These are phyloP conservation scores for Globisporangium apiculatum DNA, from an alignment of 352 stramenopile species.

Conservation along the genomic window DNA sequence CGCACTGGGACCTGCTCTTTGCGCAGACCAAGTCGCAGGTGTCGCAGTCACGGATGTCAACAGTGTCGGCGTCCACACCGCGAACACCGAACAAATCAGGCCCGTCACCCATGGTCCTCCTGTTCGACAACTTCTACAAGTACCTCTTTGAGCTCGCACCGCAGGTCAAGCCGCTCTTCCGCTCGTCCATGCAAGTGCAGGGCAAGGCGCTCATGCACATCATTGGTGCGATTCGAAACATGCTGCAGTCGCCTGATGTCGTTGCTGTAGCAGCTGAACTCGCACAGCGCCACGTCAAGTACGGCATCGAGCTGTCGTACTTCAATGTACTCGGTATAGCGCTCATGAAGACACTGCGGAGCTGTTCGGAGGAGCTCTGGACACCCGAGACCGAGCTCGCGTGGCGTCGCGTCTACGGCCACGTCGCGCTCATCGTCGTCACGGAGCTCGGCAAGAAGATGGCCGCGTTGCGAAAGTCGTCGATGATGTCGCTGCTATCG, in stretches of 20 bases:
- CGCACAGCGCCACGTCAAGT: conserved; percentile 70
- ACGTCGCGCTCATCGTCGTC: conserved; percentile 1
- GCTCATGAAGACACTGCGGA: conserved; percentile 74
- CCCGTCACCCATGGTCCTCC: conserved; percentile 17
- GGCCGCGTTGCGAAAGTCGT: too few relatives aligned
- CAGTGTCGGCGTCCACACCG: too few relatives aligned
- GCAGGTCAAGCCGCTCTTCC: conserved; percentile 36
- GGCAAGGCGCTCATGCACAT: conserved; percentile 89
- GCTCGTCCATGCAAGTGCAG: conserved; percentile 41
- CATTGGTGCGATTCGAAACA: conserved; percentile 33
- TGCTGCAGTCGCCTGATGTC: conserved; percentile 43
- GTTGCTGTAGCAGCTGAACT: conserved; percentile 55
- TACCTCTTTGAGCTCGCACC: conserved; percentile 37
- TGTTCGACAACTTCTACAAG: conserved; percentile 44
- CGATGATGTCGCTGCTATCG: too few relatives aligned
- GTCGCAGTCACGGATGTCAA: too few relatives aligned
- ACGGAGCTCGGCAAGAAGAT: too few relatives aligned
- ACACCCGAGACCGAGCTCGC: conserved; percentile 29
- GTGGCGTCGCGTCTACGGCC: conserved; percentile 31
- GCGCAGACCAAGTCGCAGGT: conserved; percentile 7
- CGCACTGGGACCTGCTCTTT: conserved; percentile 26
- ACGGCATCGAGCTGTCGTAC: conserved; percentile 78
- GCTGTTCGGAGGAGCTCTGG: conserved; percentile 31
- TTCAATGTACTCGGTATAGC: conserved; percentile 88
- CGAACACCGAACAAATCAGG: too few relatives aligned